Percentiles rank a stretch among this genome's conserved stretches.
Conservation (phyloP, 805 yeast genomes). For the Komagataella mondaviorum region DNA sequence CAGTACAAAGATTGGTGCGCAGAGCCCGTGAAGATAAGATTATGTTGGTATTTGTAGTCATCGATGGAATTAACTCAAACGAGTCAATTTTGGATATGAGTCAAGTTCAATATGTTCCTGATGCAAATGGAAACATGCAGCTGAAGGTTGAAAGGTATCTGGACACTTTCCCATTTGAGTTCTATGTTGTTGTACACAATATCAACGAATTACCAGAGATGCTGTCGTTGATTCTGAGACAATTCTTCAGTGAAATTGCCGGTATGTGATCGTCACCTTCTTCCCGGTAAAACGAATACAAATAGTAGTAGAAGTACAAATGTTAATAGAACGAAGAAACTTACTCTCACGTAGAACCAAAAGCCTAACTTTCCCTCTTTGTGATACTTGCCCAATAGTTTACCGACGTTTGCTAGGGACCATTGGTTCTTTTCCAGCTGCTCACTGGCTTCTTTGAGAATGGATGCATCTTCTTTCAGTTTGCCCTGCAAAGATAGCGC, state of each 20-base stretch:
- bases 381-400: slow-evolving; percentile 14
- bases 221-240: slow-evolving; percentile 79
- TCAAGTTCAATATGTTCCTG: slow-evolving; percentile 75
- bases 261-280: slow-evolving; percentile 1
- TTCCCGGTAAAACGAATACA: slow-evolving; percentile 6
- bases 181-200: slow-evolving; percentile 85
- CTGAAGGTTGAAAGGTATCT: slow-evolving; percentile 74
- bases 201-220: slow-evolving; percentile 85
- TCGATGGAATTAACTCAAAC: slow-evolving; percentile 76
- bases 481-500: slow-evolving; percentile 19
- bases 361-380: slow-evolving; percentile 17
- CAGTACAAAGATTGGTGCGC: slow-evolving; percentile 72
- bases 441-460: slow-evolving; percentile 18
- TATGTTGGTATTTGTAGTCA: slow-evolving; percentile 88
- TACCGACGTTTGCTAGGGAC: slow-evolving; percentile 14
- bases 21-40: slow-evolving; percentile 84
- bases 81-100: slow-evolving; percentile 91
- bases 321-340: slow-evolving; percentile 9
- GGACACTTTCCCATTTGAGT: slow-evolving; percentile 94
- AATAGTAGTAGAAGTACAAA: slow-evolving; percentile 8
- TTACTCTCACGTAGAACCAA: slow-evolving; percentile 18
- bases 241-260: slow-evolving; percentile 72
- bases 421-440: slow-evolving; percentile 18
- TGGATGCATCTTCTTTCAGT: slow-evolving; percentile 16
- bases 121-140: slow-evolving; percentile 53